Percentiles rank a stretch among this genome's conserved stretches.
Conservation (phyloP, 2,329 filamentous ascomycete genomes). For the Hirsutella minnesotensis region DNA sequence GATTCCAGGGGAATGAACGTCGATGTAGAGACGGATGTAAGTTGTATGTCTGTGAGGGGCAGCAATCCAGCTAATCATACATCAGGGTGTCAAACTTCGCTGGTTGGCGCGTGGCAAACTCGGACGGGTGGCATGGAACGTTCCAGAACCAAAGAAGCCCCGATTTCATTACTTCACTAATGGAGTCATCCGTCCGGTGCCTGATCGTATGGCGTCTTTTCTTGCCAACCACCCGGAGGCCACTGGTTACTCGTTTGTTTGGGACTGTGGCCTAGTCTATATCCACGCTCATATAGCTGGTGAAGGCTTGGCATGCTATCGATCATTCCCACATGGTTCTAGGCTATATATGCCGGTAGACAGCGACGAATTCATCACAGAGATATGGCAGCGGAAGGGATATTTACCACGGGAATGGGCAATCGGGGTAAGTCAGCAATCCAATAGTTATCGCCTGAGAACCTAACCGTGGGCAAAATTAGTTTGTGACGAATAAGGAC, state of each 20-base stretch:
- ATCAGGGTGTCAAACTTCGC: constrained; percentile 1
- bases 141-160: not conserved
- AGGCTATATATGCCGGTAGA: constrained; percentile 1
- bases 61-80: not conserved
- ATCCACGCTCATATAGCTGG: constrained; percentile 1
- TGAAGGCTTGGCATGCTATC: not conserved
- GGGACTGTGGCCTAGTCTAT: not conserved
- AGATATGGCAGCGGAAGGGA: constrained; percentile 2
- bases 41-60: not conserved
- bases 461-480: not conserved
- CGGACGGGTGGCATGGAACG: not conserved
- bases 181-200: not conserved
- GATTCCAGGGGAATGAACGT: not conserved
- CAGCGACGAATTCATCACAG: not conserved
- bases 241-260: constrained; percentile 1
- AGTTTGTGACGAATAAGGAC: constrained; percentile 3
- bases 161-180: constrained; percentile 1
- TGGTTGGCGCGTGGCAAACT: not conserved
- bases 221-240: not conserved
- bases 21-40: not conserved
- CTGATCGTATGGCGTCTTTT: constrained; percentile 1
- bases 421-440: constrained; percentile 1
- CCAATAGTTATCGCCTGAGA: not conserved
- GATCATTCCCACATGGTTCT: not conserved
- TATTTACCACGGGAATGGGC: not conserved